These are phyloP conservation scores for Aspergillus affinis DNA, from an alignment of 495 filamentous ascomycete species.

Conservation along the genomic window DNA sequence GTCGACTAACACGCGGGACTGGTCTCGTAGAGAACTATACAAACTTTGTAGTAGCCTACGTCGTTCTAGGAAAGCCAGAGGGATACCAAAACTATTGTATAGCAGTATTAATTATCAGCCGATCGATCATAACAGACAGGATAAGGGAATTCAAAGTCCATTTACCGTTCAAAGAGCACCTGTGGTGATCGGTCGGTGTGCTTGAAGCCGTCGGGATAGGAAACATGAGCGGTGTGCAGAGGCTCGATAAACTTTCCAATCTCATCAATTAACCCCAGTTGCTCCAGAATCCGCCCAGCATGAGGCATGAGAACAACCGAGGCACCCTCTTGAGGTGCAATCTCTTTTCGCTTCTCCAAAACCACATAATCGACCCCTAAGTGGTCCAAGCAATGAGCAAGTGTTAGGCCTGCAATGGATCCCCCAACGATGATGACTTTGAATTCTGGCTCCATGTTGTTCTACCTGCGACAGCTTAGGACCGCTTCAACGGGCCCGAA, in stretches of 20 bases:
- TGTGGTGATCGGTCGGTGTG: not conserved
- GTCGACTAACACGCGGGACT: not conserved
- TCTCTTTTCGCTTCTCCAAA: slow-evolving; percentile 37
- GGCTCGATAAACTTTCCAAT: slow-evolving; percentile 19
- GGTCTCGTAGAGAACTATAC: slow-evolving; percentile 4
- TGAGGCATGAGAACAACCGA: slow-evolving; percentile 32
- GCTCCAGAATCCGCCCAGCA: slow-evolving; percentile 44
- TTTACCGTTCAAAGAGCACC: slow-evolving; percentile 14
- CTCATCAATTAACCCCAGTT: slow-evolving; percentile 42
- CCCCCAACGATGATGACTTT: slow-evolving; percentile 53
- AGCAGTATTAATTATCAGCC: too few relatives aligned
- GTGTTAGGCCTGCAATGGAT: slow-evolving; percentile 48
- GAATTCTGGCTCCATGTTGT: slow-evolving; percentile 21
- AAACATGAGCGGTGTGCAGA: slow-evolving; percentile 1
- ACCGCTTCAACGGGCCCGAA: too few relatives aligned
- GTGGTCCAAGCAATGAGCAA: slow-evolving; percentile 43
- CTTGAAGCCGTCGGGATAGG: slow-evolving; percentile 4
- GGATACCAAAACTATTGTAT: slow-evolving; percentile 9
- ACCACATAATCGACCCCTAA: slow-evolving; percentile 49
- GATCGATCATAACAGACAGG: not conserved
- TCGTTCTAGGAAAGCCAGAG: slow-evolving; percentile 29
- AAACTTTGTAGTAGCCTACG: slow-evolving; percentile 28
- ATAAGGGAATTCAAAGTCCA: not conserved
- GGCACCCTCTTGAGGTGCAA: slow-evolving; percentile 40
- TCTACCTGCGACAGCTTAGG: too few relatives aligned